A percentile compares a stretch with the other conserved stretches of the same genome.
phyloP scores from a whole-genome alignment of 306 rosid species.

The Cicer chorassanicum region DNA sequence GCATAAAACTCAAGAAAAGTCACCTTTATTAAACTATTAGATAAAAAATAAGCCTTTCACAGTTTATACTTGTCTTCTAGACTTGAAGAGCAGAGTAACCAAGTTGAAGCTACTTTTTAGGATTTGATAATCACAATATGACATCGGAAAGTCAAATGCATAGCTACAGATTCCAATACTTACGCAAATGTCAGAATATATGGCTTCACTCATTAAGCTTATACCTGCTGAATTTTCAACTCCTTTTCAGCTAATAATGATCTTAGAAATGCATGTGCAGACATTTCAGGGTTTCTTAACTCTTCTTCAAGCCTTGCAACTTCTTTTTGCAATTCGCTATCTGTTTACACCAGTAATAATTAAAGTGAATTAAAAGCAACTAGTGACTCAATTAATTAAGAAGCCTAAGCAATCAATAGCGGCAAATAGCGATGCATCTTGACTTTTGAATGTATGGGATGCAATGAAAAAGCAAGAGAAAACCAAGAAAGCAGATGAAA shows the following conservation, averaged over 20 bases:
- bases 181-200: neutral
- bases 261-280: conserved; percentile 61
- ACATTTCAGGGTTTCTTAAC: conserved; percentile 72
- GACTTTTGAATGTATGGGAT: too few relatives aligned
- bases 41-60: conserved; percentile 5
- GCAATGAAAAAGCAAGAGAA: too few relatives aligned
- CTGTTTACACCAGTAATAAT: too few relatives aligned
- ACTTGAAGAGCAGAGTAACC: conserved; percentile 4
- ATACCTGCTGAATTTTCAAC: conserved; percentile 78
- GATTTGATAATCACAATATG: conserved; percentile 34
- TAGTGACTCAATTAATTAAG: too few relatives aligned
- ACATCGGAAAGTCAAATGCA: conserved; percentile 34
- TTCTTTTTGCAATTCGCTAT: conserved; percentile 66
- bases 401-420: too few relatives aligned
- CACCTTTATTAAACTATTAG: neutral
- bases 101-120: conserved; percentile 5
- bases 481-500: too few relatives aligned
- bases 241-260: conserved; percentile 79
- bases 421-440: too few relatives aligned
- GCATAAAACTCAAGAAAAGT: conserved; percentile 14
- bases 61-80: conserved; percentile 12
- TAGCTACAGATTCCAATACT: conserved; percentile 1
- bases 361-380: too few relatives aligned
- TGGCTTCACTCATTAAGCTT: neutral
- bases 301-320: conserved; percentile 92